Conservation (phyloP, 1,284 basidiomycete genomes). For the Sanghuangporus weigelae region DNA sequence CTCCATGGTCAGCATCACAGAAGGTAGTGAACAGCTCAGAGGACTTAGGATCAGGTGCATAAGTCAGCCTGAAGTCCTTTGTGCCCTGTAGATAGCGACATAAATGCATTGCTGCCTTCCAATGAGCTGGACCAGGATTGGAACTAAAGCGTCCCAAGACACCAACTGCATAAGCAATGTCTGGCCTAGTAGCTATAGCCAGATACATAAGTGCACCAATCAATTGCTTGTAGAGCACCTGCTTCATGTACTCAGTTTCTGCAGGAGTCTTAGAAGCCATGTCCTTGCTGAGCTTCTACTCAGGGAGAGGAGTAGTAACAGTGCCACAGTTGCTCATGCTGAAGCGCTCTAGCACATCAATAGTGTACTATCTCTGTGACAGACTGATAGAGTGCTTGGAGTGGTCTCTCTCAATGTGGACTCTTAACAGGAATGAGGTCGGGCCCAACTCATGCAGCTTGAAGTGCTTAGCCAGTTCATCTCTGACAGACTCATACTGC, state of each 20-base stretch:
- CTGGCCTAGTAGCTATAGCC: too few relatives aligned
- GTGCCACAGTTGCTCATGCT: background rate
- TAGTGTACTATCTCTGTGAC: background rate
- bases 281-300: background rate
- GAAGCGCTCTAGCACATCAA: background rate
- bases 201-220: too few relatives aligned
- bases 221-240: too few relatives aligned
- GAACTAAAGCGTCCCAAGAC: too few relatives aligned
- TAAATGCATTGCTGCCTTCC: too few relatives aligned
- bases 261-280: background rate
- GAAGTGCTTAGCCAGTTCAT: conserved; percentile 3
- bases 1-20: conserved; percentile 7
- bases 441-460: conserved; percentile 24
- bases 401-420: conserved; percentile 21
- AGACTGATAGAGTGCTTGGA: background rate
- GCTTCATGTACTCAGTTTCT: too few relatives aligned
- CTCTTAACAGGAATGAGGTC: conserved; percentile 22
- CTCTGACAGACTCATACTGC: background rate
- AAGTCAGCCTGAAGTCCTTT: background rate
- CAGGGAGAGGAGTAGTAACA: background rate
- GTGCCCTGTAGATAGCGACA: too few relatives aligned
- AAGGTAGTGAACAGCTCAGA: conserved; percentile 2
- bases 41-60: background rate
- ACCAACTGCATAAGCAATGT: too few relatives aligned
- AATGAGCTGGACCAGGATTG: too few relatives aligned